Evolutionary conservation across 108 stramenopile species (phyloP), one percentile per base, ranked within the genome.

Genomic region (Nitzschia inconspicua): DNA sequence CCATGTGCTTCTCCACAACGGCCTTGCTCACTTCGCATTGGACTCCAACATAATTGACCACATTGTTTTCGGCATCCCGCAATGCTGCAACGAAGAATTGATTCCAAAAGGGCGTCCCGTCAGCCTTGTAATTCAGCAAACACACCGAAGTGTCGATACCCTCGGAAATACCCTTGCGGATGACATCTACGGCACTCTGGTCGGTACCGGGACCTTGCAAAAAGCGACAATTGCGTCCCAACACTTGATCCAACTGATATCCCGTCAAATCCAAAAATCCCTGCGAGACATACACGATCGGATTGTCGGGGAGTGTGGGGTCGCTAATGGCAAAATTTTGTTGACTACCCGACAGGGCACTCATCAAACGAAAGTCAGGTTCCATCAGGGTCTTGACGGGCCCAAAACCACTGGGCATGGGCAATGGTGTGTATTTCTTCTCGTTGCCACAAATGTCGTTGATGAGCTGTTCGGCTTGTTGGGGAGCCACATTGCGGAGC

Each of bases 311-410:
- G 23, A 99, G 76, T 42, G 78, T 91, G 2, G 97, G 97, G 70
- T 99, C 96, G 4, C 92, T 89, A 63, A 99, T 95, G 42, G 97
- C 90, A 76, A 99, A 99, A 75, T 96, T 97, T 72, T 97, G 98
- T 78, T 97, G 91, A 20, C 85, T 86, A 25, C 85, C 86, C 16
- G 83, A 84, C 36, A 91, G 57, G 1, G 89, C 89, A 6, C 76
- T 76, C 90, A 95, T 86, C 57, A 90, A 80, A 46, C 89, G 74
- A 55, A 91, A 91, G 60, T 90, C 89, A 3, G 89, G 89, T 60
- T 94, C 89, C 93, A 94, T 94, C 22, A 94, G 62, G 0, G 93
- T 94, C 75, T 94, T 94, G 40, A 94, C 89, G 4, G 93, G 93
- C 16, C 93, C 93, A 73, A 94, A 94, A 3, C 93, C 93, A 59